Base-by-base conservation (phyloP, 2,329 filamentous ascomycete species). In the Magnaporthiopsis incrustans region DNA sequence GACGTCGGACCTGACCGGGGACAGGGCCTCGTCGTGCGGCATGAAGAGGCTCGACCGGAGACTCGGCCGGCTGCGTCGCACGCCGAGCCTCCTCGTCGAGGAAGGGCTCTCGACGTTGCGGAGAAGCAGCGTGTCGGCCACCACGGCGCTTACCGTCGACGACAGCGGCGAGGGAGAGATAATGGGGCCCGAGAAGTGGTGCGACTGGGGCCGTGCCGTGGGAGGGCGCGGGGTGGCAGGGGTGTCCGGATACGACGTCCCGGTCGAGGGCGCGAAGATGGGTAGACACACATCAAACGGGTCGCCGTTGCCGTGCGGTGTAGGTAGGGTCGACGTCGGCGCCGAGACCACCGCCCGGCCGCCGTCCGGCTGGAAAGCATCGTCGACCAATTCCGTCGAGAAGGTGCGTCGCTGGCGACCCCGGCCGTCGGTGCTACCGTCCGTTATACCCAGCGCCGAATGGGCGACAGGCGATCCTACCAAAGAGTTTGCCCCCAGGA, bases 81-180 rank as follows among this genome's bases (percentile, higher is more conserved):
- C 73, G 11, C 81, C 81, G 12, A 78, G 77, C 64, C 75, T 78
- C 57, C 76, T 76, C 7, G 77, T 74, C 27, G 77, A 66, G 26
- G 75, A 69, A 0, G 77, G 72, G 38, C 72, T 73, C 32, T 79
- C 77, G 22, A 38, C 79, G 77, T 14, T 57, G 15, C 60, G 32
- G 35, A 59, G 56, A 4, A 84, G 75, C 35, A 85, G 76, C 14
- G 79, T 82, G 67, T 86, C 84, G 57, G 83, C 81, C 58, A 87
- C 81, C 0, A 84, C 82, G 0, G 82, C 82, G 25, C 78, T 84
- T 53, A 87, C 81, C 1, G 84, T 85, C 0, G 83, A 85, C 1
- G 83, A 85, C 44, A 86, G 77, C 0, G 84, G 84, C 0, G 84
- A 86, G 14, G 84, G 84, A 3, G 83, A 86, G 66, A 85, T 84